Base-by-base conservation (phyloP, 2,329 filamentous ascomycete species). In the Lasiodiplodia gonubiensis region DNA sequence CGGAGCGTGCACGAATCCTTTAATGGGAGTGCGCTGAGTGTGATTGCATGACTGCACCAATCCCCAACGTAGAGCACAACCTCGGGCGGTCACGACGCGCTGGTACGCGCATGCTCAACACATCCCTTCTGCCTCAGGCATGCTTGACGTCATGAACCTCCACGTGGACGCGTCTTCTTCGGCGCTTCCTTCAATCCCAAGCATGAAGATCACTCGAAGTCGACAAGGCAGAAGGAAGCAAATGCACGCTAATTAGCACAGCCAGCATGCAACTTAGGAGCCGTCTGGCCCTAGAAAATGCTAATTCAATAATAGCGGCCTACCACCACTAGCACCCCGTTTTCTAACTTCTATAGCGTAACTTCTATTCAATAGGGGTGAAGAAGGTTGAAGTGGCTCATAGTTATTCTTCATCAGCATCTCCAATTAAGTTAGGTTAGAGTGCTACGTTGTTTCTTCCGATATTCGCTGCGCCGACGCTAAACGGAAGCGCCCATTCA, bases 41-140 rank as follows among this genome's bases (percentile, higher is more conserved):
- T 8, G 10, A 46, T 11, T 8, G 18, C 21, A 11, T 46, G 18
- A 46, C 21, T 46, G 42, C n/a, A 21, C 4, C 18, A 4, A 46
- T 21, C 42, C 8, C 42, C 6, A 18, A 18, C 18, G 39, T 46
- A 10, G 42, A 18, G 42, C 8, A 11, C 42, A 46, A 46, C 18
- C 42, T 7, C 21, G n/a, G 42, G 7, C 11, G 8, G 42, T 3
- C 42, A n/a, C 8, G 42, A 46, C 11, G 42, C 8, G 42, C 42
- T 46, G 42, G 42, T 46, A 21, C 18, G 42, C 18, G 18, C 42
- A 21, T 18, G 5, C n/a, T 46, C n/a, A 46, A n/a, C 42, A 7
- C 42, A 46, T 46, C 12, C 42, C 8, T n/a, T 46, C 42, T 46
- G 42, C 52, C 52, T 54, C 25, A 54, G 52, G 52, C 52, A 54